A percentile compares a stretch with the other conserved stretches of the same genome.
phyloP scores from a whole-genome alignment of 257 asterid species.

The Solanum rostratum region DNA sequence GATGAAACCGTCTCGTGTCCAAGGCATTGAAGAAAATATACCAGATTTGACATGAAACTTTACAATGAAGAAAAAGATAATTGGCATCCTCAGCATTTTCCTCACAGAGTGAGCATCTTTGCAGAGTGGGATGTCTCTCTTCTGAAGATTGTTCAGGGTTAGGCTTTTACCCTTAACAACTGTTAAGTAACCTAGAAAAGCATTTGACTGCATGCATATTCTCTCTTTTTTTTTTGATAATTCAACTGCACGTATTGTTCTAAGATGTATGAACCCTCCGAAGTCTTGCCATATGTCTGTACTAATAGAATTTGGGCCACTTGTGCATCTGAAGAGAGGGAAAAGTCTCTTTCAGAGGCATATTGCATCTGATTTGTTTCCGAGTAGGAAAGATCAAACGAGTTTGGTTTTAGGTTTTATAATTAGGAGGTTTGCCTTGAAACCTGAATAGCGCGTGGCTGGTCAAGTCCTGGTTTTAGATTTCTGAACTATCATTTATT shows the following conservation, averaged over 20 bases:
- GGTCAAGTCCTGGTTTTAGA: background rate
- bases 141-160: background rate
- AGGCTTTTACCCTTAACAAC: background rate
- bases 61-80: background rate
- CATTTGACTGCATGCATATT: background rate
- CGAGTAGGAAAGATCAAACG: background rate
- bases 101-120: background rate
- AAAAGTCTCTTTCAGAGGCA: background rate
- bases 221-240: background rate
- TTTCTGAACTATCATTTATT: background rate
- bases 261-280: background rate
- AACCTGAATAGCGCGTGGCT: background rate
- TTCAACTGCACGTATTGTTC: background rate
- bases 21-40: background rate
- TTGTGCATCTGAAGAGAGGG: background rate
- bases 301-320: background rate
- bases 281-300: background rate
- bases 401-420: background rate
- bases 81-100: background rate
- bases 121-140: background rate
- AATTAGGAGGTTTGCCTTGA: background rate
- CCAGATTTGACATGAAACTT: background rate
- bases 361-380: background rate
- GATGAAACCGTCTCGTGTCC: background rate
- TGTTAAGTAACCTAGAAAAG: background rate